A percentile compares a stretch with the other conserved stretches of the same genome.
Evolutionary conservation across 169 alveolate species (phyloP).

Genomic region (Plasmodium relictum): DNA sequence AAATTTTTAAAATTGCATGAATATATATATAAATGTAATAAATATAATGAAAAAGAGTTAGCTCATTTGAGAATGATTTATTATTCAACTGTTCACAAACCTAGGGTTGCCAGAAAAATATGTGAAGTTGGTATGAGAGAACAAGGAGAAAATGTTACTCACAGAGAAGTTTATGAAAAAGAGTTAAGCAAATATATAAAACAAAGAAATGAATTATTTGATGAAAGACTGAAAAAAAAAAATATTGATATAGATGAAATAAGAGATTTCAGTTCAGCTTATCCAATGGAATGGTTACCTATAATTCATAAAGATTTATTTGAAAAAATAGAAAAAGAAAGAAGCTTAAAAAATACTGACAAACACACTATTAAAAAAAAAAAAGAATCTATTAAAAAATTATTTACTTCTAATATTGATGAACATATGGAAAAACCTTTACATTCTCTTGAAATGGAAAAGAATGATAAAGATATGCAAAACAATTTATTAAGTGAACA

Average conservation of each 20-base stretch:
- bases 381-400: constrained; percentile 35
- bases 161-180: constrained; percentile 85
- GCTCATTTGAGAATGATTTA: constrained; percentile 80
- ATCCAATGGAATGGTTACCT: constrained; percentile 87
- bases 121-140: constrained; percentile 77
- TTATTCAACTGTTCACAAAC: constrained; percentile 83
- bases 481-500: neutral
- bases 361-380: constrained; percentile 11
- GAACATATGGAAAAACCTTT: neutral
- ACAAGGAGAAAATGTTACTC: constrained; percentile 82
- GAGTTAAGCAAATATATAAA: constrained; percentile 78
- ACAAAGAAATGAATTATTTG: constrained; percentile 75
- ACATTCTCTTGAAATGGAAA: neutral
- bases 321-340: constrained; percentile 57
- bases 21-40: constrained; percentile 81
- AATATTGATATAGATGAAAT: constrained; percentile 84
- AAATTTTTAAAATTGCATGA: constrained; percentile 79
- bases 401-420: constrained; percentile 12
- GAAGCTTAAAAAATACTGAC: constrained; percentile 10
- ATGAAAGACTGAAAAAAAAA: constrained; percentile 79
- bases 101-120: constrained; percentile 80
- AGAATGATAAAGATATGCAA: neutral
- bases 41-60: constrained; percentile 77
- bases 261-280: constrained; percentile 84
- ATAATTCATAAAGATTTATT: constrained; percentile 82